Base-by-base conservation (phyloP, 768 basidiomycete genomes). In the Tephrocybe sp. region DNA sequence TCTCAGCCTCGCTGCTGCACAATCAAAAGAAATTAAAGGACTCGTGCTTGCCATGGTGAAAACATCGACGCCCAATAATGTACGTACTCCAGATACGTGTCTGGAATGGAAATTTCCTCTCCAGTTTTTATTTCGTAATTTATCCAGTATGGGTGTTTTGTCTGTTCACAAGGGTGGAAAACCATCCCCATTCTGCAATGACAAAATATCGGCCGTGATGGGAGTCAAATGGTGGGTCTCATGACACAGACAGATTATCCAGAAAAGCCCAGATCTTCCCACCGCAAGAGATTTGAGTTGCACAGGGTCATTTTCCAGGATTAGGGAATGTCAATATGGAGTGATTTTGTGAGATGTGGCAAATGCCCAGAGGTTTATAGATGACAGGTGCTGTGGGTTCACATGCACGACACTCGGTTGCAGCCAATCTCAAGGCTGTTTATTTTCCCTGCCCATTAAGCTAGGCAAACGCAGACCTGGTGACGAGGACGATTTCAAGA, bases 251-350 rank as follows among this genome's bases (percentile, higher is more conserved):
- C 25, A 24, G 15, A 12, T 49, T 44, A 9, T 27, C 45, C 53
- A 41, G 37, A 52, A 57, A 42, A 21, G 45, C 21, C n/a, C 23
- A 56, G 51, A 53, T 56, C 51, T 56, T 56, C 51, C 45, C 55
- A 53, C 43, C 45, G 30, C 43, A 22, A 7, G 36, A 47, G 45
- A 54, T 57, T 48, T 30, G 46, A 12, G 42, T 22, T 22, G 18
- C 21, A 21, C 40, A 52, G 47, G 56, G 53, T 57, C 50, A 53
- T 34, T 47, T 30, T 8, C 33, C 18, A 23, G 29, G 4, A 31
- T 30, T 39, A 33, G 39, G 38, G 30, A 41, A 40, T 27, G 31
- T n/a, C 41, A 22, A 42, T 37, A 52, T 51, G 50, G 52, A 36
- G 45, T 39, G 51, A 44, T 47, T 50, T 43, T 45, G 49, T 25